phyloP scores from a whole-genome alignment of 2,329 filamentous ascomycete genomes.

The Talaromyces sp. region DNA sequence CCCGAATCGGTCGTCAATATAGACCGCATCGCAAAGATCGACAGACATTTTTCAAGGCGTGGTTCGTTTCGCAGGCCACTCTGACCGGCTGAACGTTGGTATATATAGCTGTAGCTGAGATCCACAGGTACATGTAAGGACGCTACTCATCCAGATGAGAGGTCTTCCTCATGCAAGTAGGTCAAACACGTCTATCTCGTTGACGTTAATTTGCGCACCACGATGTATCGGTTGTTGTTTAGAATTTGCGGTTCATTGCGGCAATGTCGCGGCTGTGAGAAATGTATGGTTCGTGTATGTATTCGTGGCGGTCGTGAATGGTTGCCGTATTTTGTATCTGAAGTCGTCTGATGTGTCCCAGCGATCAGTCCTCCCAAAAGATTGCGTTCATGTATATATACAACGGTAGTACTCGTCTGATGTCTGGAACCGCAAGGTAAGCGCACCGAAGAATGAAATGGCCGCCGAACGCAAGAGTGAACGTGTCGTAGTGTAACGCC shows the following conservation, averaged over 20 bases:
- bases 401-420: neutral
- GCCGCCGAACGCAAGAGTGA: neutral
- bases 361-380: neutral
- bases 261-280: neutral
- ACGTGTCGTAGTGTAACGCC: neutral
- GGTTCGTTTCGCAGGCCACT: constrained; percentile 18
- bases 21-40: constrained; percentile 34
- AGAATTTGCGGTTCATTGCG: neutral
- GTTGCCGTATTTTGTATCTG: neutral
- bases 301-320: neutral
- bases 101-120: constrained; percentile 2
- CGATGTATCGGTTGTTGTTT: neutral
- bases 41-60: constrained; percentile 42
- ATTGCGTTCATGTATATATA: neutral
- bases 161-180: neutral
- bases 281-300: neutral
- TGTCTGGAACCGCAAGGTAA: constrained; percentile 3
- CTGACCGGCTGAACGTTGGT: constrained; percentile 3
- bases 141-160: constrained; percentile 1
- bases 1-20: constrained; percentile 45
- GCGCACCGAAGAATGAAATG: neutral
- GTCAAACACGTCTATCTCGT: too few species aligned
- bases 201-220: neutral
- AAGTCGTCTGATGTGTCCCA: neutral
- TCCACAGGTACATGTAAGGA: constrained; percentile 9